These are phyloP conservation scores for Metarhizium rileyi DNA, from an alignment of 2,329 filamentous ascomycete species.

Conservation along the genomic window DNA sequence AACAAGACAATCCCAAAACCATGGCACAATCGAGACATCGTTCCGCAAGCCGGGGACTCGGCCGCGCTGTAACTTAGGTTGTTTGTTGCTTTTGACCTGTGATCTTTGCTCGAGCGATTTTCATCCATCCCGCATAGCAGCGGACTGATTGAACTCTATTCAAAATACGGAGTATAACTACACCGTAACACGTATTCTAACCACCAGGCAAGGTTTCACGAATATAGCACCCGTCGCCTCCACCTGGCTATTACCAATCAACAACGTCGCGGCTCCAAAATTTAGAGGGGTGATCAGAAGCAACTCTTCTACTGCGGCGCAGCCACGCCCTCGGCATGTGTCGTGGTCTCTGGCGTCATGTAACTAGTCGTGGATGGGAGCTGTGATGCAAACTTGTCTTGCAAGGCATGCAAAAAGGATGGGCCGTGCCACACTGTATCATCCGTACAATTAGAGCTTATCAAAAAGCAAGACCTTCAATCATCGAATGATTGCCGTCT, in stretches of 20 bases:
- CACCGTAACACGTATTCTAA: too few relatives aligned
- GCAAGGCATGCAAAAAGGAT: not conserved
- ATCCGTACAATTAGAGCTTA: not conserved
- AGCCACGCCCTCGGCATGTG: constrained; percentile 2
- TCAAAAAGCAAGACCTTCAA: not conserved
- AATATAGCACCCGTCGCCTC: not conserved
- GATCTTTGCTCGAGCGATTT: not conserved
- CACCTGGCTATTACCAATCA: constrained; percentile 8
- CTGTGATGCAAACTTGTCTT: not conserved
- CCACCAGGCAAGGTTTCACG: not conserved
- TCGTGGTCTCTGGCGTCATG: not conserved
- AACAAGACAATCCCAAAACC: not conserved
- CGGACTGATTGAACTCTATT: not conserved
- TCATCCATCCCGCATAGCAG: not conserved
- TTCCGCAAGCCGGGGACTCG: not conserved
- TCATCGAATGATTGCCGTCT: not conserved
- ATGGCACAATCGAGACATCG: not conserved
- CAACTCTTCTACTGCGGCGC: constrained; percentile 4
- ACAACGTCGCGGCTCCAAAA: constrained; percentile 1
- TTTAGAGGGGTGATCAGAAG: constrained; percentile 4
- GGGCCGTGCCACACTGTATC: not conserved
- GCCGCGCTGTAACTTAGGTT: not conserved
- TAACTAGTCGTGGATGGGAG: not conserved
- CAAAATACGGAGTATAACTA: not conserved
- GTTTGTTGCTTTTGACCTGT: not conserved